Percentiles rank a stretch among this genome's conserved stretches.
These are phyloP conservation scores for Vicia villosa DNA, from an alignment of 306 rosid genomes.

Conservation along the genomic window DNA sequence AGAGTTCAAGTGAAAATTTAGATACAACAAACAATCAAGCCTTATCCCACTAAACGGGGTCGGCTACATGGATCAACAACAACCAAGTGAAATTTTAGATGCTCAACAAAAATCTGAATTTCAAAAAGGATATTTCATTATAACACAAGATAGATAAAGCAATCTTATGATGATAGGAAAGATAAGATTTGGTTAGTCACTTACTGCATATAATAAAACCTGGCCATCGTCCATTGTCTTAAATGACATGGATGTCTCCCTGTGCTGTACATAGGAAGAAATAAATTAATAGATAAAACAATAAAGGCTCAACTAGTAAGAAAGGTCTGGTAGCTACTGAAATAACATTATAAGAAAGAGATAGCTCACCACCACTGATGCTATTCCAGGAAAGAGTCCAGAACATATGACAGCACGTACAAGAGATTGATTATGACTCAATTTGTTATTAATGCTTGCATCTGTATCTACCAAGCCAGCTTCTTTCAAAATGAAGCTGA, in stretches of 20 bases:
- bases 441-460: constrained; percentile 64
- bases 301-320: constrained; percentile 21
- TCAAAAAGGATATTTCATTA: not conserved
- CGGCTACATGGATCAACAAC: no score
- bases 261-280: constrained; percentile 65
- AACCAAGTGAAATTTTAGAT: constrained; percentile 9
- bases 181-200: constrained; percentile 30
- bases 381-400: constrained; percentile 95
- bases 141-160: not conserved
- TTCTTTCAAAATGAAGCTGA: constrained; percentile 82
- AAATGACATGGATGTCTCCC: constrained; percentile 98
- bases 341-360: constrained; percentile 29
- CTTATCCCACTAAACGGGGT: no score
- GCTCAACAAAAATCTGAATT: constrained; percentile 3
- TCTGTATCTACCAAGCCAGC: constrained; percentile 83
- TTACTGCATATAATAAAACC: constrained; percentile 89
- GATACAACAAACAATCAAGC: not conserved
- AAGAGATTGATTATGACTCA: constrained; percentile 90
- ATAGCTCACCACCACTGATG: constrained; percentile 87
- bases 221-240: constrained; percentile 97
- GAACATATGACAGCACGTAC: constrained; percentile 93
- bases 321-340: not conserved
- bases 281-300: constrained; percentile 21
- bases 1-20: constrained; percentile 6
- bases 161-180: constrained; percentile 15